These are phyloP conservation scores for Botrytis deweyae DNA, from an alignment of 2,329 filamentous ascomycete species.

Conservation along the genomic window DNA sequence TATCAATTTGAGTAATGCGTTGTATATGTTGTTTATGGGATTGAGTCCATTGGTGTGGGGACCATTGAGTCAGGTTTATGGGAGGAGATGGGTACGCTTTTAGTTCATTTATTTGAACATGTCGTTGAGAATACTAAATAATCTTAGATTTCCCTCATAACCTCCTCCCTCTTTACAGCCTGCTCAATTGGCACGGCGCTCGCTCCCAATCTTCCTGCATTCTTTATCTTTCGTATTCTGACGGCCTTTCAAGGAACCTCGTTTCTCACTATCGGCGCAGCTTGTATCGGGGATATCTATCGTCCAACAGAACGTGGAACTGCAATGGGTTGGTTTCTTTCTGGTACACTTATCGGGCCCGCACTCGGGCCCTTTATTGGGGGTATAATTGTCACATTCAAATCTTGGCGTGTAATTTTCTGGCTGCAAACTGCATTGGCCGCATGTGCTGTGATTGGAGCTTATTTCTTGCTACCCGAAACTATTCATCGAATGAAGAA, in stretches of 20 bases:
- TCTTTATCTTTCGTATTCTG: conserved; percentile 72
- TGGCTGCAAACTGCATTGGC: conserved; percentile 73
- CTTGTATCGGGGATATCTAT: conserved; percentile 67
- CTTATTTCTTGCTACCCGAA: conserved; percentile 68
- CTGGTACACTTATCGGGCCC: conserved; percentile 69
- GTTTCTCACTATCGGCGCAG: conserved; percentile 70
- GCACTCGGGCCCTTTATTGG: conserved; percentile 69
- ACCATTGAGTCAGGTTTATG: conserved; percentile 66
- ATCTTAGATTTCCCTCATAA: conserved; percentile 55
- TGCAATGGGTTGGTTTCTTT: conserved; percentile 71
- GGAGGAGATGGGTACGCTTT: conserved; percentile 53
- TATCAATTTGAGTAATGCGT: conserved; percentile 71
- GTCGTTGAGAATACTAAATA: conserved; percentile 16
- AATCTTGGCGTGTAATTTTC: conserved; percentile 72
- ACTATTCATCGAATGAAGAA: conserved; percentile 67
- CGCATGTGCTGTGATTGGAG: conserved; percentile 56
- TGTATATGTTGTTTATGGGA: conserved; percentile 75
- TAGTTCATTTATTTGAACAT: not conserved
- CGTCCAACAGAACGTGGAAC: conserved; percentile 68
- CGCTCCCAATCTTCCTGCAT: conserved; percentile 67
- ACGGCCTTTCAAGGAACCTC: conserved; percentile 74
- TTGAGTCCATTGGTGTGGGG: conserved; percentile 69
- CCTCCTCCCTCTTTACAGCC: conserved; percentile 62
- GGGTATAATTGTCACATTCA: conserved; percentile 74
- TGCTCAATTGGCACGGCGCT: conserved; percentile 73